A percentile compares a stretch with the other conserved stretches of the same genome.
Conservation (phyloP, 768 basidiomycete species). For the Favolaschia claudopus region DNA sequence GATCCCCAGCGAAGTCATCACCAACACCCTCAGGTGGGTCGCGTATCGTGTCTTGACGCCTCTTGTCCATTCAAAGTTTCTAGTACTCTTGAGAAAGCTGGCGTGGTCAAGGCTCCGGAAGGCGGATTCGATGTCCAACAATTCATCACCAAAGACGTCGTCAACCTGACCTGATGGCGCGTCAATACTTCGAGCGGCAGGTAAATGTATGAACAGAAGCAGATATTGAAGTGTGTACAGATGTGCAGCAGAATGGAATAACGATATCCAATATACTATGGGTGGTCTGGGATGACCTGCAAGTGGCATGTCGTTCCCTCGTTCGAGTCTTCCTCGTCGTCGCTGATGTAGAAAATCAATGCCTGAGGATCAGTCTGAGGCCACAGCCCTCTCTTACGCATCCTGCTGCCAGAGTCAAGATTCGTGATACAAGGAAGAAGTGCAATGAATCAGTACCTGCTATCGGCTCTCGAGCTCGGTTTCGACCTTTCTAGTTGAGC, state of each 20-base stretch:
- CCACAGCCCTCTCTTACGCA: slow-evolving; percentile 8
- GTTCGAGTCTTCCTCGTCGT: slow-evolving; percentile 18
- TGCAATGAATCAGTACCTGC: neutral
- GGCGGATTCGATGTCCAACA: slow-evolving; percentile 61
- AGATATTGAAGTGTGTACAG: slow-evolving; percentile 10
- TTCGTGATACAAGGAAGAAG: neutral
- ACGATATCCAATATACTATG: neutral
- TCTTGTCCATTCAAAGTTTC: slow-evolving; percentile 4
- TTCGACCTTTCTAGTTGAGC: neutral
- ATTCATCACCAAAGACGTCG: slow-evolving; percentile 68
- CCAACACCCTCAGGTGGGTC: slow-evolving; percentile 73
- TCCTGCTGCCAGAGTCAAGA: neutral
- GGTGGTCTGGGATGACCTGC: neutral
- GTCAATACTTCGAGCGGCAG: neutral
- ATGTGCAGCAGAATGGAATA: slow-evolving; percentile 11
- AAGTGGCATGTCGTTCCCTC: neutral
- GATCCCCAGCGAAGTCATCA: slow-evolving; percentile 71
- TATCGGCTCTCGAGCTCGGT: neutral
- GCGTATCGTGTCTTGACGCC: neutral
- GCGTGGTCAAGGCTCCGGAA: slow-evolving; percentile 67
- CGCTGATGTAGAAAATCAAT: slow-evolving; percentile 1
- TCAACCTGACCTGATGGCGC: slow-evolving; percentile 49
- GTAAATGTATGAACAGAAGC: neutral
- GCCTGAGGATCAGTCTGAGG: slow-evolving; percentile 1
- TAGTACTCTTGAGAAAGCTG: slow-evolving; percentile 80